Conservation (phyloP, 768 basidiomycete species). For the Cystobasidium tubakii region DNA sequence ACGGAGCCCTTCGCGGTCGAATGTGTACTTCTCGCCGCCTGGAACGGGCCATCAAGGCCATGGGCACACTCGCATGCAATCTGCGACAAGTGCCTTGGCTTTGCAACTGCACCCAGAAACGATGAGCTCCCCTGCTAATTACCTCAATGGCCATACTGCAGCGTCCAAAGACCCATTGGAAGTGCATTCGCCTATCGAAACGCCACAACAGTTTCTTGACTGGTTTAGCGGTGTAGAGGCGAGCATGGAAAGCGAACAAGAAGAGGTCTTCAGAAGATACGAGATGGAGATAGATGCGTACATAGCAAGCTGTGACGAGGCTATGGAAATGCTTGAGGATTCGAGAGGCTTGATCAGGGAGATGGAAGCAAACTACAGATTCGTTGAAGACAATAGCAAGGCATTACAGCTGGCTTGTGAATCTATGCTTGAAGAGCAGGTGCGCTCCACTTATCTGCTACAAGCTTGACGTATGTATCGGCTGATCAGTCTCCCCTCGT, state of each 20-base stretch:
- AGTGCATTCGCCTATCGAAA: constrained; percentile 59
- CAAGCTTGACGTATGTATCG: neutral
- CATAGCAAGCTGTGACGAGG: constrained; percentile 66
- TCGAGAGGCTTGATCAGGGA: constrained; percentile 67
- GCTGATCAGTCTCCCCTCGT: neutral
- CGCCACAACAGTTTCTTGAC: constrained; percentile 93
- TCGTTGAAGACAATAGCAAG: constrained; percentile 87
- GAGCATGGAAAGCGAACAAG: constrained; percentile 86
- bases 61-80: constrained; percentile 8
- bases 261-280: constrained; percentile 82
- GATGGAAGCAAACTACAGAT: constrained; percentile 77
- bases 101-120: constrained; percentile 15
- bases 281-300: constrained; percentile 69
- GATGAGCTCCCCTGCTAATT: neutral
- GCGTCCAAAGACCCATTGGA: constrained; percentile 14
- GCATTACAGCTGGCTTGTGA: constrained; percentile 88
- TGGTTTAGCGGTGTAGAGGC: constrained; percentile 81
- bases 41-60: constrained; percentile 7
- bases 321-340: constrained; percentile 66
- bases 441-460: constrained; percentile 50
- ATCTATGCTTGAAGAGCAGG: constrained; percentile 78
- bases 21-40: constrained; percentile 3
- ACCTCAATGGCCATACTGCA: neutral
- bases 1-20: neutral
- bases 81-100: constrained; percentile 1